Base-by-base conservation (phyloP, 1,139 yeast species). In the Blastobotrys petasosporus region DNA sequence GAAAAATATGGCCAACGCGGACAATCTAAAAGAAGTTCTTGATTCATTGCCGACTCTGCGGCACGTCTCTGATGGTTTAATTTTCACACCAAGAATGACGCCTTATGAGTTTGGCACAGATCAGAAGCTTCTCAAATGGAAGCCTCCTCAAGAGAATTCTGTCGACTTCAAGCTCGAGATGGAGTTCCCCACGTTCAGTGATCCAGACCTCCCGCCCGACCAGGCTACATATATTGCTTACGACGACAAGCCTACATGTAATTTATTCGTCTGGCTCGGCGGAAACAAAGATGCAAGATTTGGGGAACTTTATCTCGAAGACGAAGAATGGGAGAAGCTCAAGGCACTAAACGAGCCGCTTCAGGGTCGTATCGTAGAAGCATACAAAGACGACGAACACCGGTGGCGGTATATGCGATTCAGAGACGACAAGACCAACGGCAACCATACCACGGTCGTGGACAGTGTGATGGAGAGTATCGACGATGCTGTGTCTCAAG, bases 81-180 rank as follows among this genome's bases (percentile, higher is more conserved):
- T 94, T 51, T 86, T 87, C 63, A 94, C 99, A 1, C 86, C 95
- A 56, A 85, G 94, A 32, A 87, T 80, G 50, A 78, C 94, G 0
- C 94, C 95, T 0, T 94, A 94, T 65, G 75, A 79, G 3, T 79
- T 82, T 54, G 97, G 97, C 10, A 90, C 97, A 0, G 97, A 92
- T 63, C 76, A 78, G 3, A 78, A 65, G 32, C 65, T 69, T 40
- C 68, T 94, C 47, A 94, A 94, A 65, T 94, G 99, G 99, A 94
- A 94, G 59, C 97, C 98, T 0, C 88, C 95, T 8, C 85, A 86
- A 51, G 98, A 92, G 64, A 94, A 94, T 59, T 82, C 97, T 0
- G 76, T 94, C 32, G 99, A 94, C 65, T 92, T 86, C 65, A 82
- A 82, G 60, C 64, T 94, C 51, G 76, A 77, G 33, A 64, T 92